phyloP scores from a whole-genome alignment of 441 rosid genomes.

The Corymbia citriodora region DNA sequence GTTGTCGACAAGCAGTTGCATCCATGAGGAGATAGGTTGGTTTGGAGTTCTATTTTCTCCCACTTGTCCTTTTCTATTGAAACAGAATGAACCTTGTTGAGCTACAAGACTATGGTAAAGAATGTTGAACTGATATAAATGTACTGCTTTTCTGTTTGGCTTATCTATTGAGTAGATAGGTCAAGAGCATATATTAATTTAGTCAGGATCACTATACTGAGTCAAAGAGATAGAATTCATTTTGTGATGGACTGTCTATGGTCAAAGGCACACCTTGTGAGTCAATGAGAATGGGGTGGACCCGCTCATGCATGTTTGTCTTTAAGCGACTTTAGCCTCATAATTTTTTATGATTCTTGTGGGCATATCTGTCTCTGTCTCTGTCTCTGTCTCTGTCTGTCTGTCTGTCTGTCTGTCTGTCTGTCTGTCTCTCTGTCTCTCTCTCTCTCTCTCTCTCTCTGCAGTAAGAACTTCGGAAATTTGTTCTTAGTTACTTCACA shows the following conservation, averaged over 20 bases:
- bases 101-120: neutral
- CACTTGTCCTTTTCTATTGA: neutral
- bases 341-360: neutral
- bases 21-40: neutral
- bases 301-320: neutral
- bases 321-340: neutral
- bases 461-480: neutral
- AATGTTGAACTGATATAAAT: neutral
- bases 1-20: neutral
- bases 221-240: neutral
- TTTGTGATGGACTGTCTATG: neutral
- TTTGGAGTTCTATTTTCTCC: neutral
- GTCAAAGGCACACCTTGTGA: neutral
- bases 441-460: neutral
- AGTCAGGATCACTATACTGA: neutral
- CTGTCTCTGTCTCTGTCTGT: neutral
- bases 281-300: neutral
- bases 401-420: neutral
- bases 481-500: neutral
- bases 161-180: neutral
- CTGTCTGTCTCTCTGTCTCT: neutral
- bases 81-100: neutral
- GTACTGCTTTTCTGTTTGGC: neutral
- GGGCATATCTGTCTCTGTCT: neutral
- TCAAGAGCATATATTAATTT: neutral